Conservation (phyloP, 139 green algal species). For the Chlorella vulgaris region DNA sequence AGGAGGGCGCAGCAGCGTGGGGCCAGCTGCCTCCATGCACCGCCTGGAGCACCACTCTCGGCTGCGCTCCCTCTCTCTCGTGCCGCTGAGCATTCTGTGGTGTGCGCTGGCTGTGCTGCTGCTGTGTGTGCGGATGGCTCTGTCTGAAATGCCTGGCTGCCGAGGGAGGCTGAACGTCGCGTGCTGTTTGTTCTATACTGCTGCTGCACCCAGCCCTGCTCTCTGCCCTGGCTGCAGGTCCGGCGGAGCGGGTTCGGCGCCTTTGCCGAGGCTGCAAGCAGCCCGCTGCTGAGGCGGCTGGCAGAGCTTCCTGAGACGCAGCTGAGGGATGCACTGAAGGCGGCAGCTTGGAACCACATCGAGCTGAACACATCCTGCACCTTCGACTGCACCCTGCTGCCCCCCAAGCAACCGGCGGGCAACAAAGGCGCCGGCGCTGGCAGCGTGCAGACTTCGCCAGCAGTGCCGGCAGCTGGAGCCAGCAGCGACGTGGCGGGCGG, state of each 20-base stretch:
- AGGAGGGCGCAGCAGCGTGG: neutral
- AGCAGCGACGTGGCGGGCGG: no score
- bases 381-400: conserved; percentile 20
- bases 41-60: no score
- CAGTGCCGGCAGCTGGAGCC: neutral
- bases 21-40: neutral
- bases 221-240: neutral
- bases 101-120: neutral
- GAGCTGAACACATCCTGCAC: neutral
- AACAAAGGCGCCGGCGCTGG: neutral
- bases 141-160: no score
- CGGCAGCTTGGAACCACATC: neutral
- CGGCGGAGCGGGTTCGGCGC: no score
- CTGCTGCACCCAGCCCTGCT: neutral
- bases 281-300: neutral
- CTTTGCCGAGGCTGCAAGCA: neutral
- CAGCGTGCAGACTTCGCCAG: neutral
- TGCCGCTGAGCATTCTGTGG: no score
- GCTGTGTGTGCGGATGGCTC: no score
- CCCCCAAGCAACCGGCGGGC: neutral
- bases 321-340: neutral
- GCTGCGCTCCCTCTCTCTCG: no score
- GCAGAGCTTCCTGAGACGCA: neutral
- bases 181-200: no score
- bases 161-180: no score